These are phyloP conservation scores for Globisporangium lucens DNA, from an alignment of 352 stramenopile genomes.

Conservation along the genomic window DNA sequence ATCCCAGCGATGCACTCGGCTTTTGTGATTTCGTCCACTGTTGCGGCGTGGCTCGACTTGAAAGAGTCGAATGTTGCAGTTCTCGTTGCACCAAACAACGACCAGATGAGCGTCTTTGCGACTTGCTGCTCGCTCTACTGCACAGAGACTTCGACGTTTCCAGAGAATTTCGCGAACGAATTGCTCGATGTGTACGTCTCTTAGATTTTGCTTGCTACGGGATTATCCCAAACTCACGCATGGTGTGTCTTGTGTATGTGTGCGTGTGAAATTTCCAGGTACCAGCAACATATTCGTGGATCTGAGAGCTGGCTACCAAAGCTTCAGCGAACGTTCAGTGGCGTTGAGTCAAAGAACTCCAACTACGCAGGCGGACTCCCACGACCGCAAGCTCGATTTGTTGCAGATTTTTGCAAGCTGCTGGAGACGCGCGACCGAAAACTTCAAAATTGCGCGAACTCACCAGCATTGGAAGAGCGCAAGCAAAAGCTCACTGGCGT, in stretches of 20 bases:
- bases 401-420: constrained; percentile 74
- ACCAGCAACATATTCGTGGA: constrained; percentile 68
- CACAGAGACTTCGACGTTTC: constrained; percentile 59
- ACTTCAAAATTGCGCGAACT: constrained; percentile 43
- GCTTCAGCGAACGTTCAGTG: constrained; percentile 75
- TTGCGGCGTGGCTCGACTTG: constrained; percentile 78
- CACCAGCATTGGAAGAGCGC: constrained; percentile 46
- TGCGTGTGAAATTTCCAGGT: constrained; percentile 15
- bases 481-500: constrained; percentile 82
- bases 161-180: constrained; percentile 67
- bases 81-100: constrained; percentile 78
- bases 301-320: constrained; percentile 75
- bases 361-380: constrained; percentile 63
- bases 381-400: constrained; percentile 72
- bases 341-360: constrained; percentile 63
- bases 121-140: constrained; percentile 84
- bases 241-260: not conserved
- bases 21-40: constrained; percentile 80
- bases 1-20: constrained; percentile 85
- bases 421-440: constrained; percentile 73
- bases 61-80: constrained; percentile 76
- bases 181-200: constrained; percentile 60
- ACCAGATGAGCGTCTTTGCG: constrained; percentile 88
- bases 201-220: not conserved
- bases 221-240: not conserved